These are phyloP conservation scores for Olyra latifolia DNA, from an alignment of 176 grass and related monocot genomes.

Conservation along the genomic window DNA sequence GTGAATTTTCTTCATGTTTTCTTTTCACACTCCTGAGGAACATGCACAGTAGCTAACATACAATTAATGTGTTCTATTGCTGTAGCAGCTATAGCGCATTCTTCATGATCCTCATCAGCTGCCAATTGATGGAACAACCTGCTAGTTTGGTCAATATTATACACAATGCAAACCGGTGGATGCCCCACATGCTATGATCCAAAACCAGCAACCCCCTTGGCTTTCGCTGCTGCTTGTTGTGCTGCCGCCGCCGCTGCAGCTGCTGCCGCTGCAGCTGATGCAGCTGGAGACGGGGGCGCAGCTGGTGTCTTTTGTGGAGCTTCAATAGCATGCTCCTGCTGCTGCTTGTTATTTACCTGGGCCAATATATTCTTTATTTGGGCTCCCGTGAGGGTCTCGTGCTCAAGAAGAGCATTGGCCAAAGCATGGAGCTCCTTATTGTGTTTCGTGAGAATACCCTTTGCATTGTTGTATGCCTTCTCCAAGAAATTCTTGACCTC, in stretches of 20 bases:
- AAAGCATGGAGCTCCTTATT: constrained; percentile 87
- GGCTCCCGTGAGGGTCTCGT: constrained; percentile 79
- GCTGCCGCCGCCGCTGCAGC: constrained; percentile 59
- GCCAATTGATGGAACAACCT: constrained; percentile 33
- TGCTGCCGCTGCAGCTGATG: constrained; percentile 42
- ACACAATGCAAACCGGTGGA: constrained; percentile 26
- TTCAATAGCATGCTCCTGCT: constrained; percentile 58
- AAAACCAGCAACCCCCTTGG: constrained; percentile 81
- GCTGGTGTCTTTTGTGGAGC: constrained; percentile 60
- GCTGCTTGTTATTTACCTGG: constrained; percentile 57
- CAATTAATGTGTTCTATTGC: constrained; percentile 36
- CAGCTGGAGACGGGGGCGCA: constrained; percentile 43
- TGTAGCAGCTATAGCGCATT: constrained; percentile 30
- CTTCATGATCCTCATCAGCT: constrained; percentile 10
- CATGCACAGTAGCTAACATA: constrained; percentile 30
- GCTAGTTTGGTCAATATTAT: constrained; percentile 41
- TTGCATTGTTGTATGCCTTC: constrained; percentile 90
- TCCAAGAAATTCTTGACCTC: constrained; percentile 85
- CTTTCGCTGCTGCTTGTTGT: constrained; percentile 71
- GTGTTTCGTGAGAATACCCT: constrained; percentile 73
- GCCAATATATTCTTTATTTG: constrained; percentile 86
- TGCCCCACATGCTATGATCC: constrained; percentile 50
- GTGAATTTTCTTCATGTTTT: constrained; percentile 10
- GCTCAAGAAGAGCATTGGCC: constrained; percentile 83
- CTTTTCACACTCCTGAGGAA: constrained; percentile 4